Conservation (phyloP, 768 basidiomycete species). For the Mycena leptocephala region DNA sequence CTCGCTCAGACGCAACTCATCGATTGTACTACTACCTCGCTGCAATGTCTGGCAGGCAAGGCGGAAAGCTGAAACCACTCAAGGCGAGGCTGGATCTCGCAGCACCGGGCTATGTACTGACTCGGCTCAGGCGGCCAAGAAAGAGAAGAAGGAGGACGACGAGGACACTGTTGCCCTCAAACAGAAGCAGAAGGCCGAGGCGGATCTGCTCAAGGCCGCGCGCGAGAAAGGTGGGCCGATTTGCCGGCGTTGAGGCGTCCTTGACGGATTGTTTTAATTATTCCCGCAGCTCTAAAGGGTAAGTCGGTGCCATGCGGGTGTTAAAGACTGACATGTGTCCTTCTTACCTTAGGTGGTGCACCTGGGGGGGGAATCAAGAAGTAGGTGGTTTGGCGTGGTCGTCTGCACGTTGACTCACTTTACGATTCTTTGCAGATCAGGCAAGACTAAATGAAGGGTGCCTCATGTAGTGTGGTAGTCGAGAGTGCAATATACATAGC, state of each 20-base stretch:
- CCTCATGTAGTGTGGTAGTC: not conserved
- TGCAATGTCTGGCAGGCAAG: conserved; percentile 80
- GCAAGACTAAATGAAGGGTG: conserved; percentile 72
- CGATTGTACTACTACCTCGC: conserved; percentile 19
- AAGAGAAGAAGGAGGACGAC: conserved; percentile 80
- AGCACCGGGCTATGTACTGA: not conserved
- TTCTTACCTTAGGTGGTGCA: conserved; percentile 72
- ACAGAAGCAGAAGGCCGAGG: conserved; percentile 83
- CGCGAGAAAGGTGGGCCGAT: conserved; percentile 74
- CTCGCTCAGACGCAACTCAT: conserved; percentile 12
- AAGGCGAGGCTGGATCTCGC: conserved; percentile 69
- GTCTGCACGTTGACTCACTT: conserved; percentile 17
- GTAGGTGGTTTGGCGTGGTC: conserved; percentile 60
- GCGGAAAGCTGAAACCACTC: conserved; percentile 90
- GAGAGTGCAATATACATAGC: not conserved
- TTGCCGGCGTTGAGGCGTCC: not conserved
- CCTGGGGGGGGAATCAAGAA: conserved; percentile 89
- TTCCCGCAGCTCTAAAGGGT: conserved; percentile 69
- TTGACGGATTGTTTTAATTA: not conserved
- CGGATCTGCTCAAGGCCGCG: conserved; percentile 82
- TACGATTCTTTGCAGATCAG: conserved; percentile 62
- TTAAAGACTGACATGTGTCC: conserved; percentile 24
- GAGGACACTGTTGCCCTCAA: conserved; percentile 85
- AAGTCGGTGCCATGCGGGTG: conserved; percentile 32
- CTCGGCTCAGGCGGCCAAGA: conserved; percentile 81